These are phyloP conservation scores for Eucalyptus tenuipes DNA, from an alignment of 345 rosid genomes.

Conservation along the genomic window DNA sequence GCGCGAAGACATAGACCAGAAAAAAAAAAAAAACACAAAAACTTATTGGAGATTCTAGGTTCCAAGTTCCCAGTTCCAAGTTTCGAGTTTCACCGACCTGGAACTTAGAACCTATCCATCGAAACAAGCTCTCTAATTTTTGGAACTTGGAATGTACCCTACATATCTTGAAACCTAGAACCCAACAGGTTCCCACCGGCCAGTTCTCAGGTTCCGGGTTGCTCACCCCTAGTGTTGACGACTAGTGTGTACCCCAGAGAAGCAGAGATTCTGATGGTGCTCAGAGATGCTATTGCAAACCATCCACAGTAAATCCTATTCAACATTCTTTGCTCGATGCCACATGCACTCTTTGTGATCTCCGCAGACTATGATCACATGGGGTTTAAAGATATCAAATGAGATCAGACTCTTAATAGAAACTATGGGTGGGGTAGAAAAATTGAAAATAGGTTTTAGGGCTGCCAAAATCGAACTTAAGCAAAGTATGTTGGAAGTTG, in stretches of 20 bases:
- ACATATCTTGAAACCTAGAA: too few species aligned
- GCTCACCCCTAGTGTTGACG: neutral
- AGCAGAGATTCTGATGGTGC: constrained; percentile 40
- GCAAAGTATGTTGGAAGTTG: rapidly evolving
- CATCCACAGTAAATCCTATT: constrained; percentile 18
- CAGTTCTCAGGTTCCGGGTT: rapidly evolving
- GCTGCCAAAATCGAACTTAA: neutral
- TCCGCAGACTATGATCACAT: neutral
- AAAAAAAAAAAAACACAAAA: too few species aligned
- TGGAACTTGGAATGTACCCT: rapidly evolving
- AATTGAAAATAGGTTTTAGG: neutral
- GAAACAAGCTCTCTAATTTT: rapidly evolving
- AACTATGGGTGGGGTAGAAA: neutral
- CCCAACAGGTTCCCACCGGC: rapidly evolving
- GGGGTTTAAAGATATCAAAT: neutral
- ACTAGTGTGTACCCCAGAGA: constrained; percentile 62
- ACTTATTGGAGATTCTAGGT: too few species aligned
- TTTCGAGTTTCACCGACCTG: rapidly evolving
- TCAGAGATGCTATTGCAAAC: constrained; percentile 33
- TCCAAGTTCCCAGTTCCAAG: too few species aligned
- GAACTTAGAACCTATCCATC: rapidly evolving
- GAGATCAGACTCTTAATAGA: neutral
- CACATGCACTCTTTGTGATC: neutral
- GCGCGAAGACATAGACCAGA: rapidly evolving
- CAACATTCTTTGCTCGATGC: neutral